Evolutionary conservation across 1,284 basidiomycete genomes (phyloP), one percentile per base, ranked within the genome.

Genomic region (Pascua sp.): DNA sequence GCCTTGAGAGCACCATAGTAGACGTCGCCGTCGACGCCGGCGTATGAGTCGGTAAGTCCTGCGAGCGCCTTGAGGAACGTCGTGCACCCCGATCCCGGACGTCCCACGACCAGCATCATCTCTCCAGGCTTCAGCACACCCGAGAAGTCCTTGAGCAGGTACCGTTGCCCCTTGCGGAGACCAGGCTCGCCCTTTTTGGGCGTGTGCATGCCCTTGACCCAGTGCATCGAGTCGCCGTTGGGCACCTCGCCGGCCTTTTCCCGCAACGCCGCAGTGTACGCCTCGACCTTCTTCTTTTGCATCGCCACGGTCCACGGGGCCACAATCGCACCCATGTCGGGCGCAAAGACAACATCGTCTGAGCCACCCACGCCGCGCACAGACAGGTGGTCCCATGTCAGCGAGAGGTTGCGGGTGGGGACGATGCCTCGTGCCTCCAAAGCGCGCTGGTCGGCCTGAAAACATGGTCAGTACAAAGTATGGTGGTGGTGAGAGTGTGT

Each of bases 61-160:
- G 77, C 68, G 8, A 80, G 66, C 11, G 76, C 67, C 60, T 78
- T 78, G 66, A 80, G 72, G 61, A 80, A 76, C 1, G 79, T 79
- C 8, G 76, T 75, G 62, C 77, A 78, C 15, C 79, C 79, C 4
- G 67, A 62, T 13, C 78, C 78, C 0, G 78, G 78, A 45, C 77
- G 65, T 10, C 70, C 75, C 8, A 77, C 65, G 43, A 70, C 71
- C 45, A 77, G 63, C 63, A 72, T 68, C 71, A 73, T 73, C 61
- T 76, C 73, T 44, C 71, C 72, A 3, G 71, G 59, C 41, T 64
- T 58, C n/a, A 75, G 67, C 1, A 67, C 47, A 38, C 72, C 71
- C 5, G 47, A 60, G 45, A 70, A 68, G 44, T 68, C 67, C 42
- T 70, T 65, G 42, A 71, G 32, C 11, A 73, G 60, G 63, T 69